phyloP scores from a whole-genome alignment of 1,284 basidiomycete genomes.

The Ustilago shanxiensis region DNA sequence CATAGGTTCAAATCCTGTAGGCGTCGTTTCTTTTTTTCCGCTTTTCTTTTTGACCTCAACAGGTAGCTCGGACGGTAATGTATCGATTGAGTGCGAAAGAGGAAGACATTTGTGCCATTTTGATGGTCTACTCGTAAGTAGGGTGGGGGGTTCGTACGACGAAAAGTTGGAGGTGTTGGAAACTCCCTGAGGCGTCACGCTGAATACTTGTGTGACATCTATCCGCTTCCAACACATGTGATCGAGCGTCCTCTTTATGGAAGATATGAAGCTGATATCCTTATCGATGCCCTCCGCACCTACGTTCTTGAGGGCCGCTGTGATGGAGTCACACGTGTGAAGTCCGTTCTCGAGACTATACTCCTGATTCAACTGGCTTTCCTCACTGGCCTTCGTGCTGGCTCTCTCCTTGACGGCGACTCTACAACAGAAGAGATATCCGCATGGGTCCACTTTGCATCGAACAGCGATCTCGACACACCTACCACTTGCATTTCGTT shows the following conservation, averaged over 20 bases:
- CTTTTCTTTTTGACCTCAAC: not conserved
- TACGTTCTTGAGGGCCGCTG: not conserved
- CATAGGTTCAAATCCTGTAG: conserved; percentile 41
- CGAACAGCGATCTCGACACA: not conserved
- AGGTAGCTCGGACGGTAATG: too few relatives aligned
- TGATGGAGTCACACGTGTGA: not conserved
- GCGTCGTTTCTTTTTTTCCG: conserved; percentile 18
- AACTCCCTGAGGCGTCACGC: too few relatives aligned
- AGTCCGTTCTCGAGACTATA: not conserved
- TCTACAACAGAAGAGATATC: not conserved
- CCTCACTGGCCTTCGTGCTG: not conserved
- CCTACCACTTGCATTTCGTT: not conserved
- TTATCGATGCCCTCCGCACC: not conserved
- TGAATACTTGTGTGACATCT: too few relatives aligned
- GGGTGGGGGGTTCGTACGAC: too few relatives aligned
- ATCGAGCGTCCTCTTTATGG: not conserved
- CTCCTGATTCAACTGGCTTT: not conserved
- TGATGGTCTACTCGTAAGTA: too few relatives aligned
- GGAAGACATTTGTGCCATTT: too few relatives aligned
- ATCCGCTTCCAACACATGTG: too few relatives aligned
- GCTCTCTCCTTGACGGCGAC: not conserved
- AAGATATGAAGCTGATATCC: not conserved
- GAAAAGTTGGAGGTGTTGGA: too few relatives aligned
- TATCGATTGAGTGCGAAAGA: too few relatives aligned
- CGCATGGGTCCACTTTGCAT: not conserved